Evolutionary conservation across 1,284 basidiomycete species (phyloP).

Genomic region (Chalciporus piperatoides): DNA sequence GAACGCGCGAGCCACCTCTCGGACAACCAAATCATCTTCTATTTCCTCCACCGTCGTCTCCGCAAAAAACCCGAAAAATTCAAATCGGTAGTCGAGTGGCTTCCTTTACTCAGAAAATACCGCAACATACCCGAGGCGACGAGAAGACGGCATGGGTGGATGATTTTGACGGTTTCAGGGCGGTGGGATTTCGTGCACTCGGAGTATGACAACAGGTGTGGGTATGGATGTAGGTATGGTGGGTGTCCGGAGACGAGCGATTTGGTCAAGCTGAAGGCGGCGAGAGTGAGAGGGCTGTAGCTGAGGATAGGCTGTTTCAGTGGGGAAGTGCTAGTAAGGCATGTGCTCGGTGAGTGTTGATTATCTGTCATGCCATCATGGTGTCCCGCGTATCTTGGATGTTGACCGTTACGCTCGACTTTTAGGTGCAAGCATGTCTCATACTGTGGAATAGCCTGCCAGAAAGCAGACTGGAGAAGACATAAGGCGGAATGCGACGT

Average conservation of each 20-base stretch:
- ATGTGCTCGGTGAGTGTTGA: conserved; percentile 18
- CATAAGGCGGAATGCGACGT: conserved; percentile 24
- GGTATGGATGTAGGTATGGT: conserved; percentile 21
- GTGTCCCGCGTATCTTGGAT: not conserved
- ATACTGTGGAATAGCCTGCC: conserved; percentile 28
- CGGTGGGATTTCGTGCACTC: conserved; percentile 25
- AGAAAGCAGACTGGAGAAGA: conserved; percentile 25
- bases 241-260: conserved; percentile 23
- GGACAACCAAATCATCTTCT: conserved; percentile 22
- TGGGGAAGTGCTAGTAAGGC: conserved; percentile 25
- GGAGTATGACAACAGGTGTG: not conserved
- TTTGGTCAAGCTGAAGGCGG: conserved; percentile 16
- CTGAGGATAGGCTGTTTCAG: conserved; percentile 25
- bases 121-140: conserved; percentile 19
- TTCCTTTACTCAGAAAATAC: conserved; percentile 20
- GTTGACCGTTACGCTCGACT: not conserved
- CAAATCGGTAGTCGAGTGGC: conserved; percentile 17
- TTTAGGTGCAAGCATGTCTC: conserved; percentile 17
- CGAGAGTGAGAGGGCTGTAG: conserved; percentile 20
- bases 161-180: conserved; percentile 16
- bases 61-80: conserved; percentile 17
- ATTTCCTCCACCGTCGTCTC: conserved; percentile 27
- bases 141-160: conserved; percentile 22
- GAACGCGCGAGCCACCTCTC: conserved; percentile 17
- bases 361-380: no score